A percentile compares a stretch with the other conserved stretches of the same genome.
phyloP scores from a whole-genome alignment of 2,329 filamentous ascomycete species.

The Ramularia endophylla region DNA sequence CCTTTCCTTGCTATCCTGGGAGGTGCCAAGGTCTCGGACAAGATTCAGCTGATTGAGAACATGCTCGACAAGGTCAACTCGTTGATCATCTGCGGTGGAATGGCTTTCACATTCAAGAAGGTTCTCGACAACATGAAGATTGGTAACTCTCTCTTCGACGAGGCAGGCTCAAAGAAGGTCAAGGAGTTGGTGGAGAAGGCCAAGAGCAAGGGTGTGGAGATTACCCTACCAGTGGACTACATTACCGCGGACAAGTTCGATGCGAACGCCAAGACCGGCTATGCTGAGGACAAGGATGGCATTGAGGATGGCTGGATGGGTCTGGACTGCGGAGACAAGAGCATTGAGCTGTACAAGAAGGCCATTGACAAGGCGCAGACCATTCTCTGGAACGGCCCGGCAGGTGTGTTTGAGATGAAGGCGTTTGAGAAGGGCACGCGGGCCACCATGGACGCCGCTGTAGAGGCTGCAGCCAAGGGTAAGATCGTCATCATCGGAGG shows the following conservation, averaged over 20 bases:
- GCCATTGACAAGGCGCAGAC: conserved; percentile 86
- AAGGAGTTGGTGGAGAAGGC: conserved; percentile 86
- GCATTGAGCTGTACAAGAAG: conserved; percentile 78
- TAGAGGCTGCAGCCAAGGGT: conserved; percentile 70
- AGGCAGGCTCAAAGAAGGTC: conserved; percentile 89
- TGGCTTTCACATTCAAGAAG: conserved; percentile 99
- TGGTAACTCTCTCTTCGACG: conserved; percentile 85
- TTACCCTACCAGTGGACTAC: conserved; percentile 92
- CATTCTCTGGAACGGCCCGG: conserved; percentile 97
- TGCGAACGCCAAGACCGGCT: conserved; percentile 72
- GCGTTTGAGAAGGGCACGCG: conserved; percentile 91
- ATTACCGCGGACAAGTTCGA: conserved; percentile 93
- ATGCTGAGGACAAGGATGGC: conserved; percentile 77
- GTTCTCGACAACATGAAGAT: conserved; percentile 87
- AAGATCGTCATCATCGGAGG: conserved; percentile 99
- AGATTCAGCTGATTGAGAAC: conserved; percentile 99
- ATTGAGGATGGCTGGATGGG: conserved; percentile 99
- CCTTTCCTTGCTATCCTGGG: conserved; percentile 98
- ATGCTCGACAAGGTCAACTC: conserved; percentile 96
- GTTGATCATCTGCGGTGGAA: conserved; percentile 92
- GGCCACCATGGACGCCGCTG: conserved; percentile 81
- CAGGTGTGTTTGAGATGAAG: conserved; percentile 96
- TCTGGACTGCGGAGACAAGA: conserved; percentile 88
- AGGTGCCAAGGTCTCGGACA: conserved; percentile 97
- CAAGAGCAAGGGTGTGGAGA: conserved; percentile 90